Base-by-base conservation (phyloP, 2,329 filamentous ascomycete species). In the Colletotrichum sp. region DNA sequence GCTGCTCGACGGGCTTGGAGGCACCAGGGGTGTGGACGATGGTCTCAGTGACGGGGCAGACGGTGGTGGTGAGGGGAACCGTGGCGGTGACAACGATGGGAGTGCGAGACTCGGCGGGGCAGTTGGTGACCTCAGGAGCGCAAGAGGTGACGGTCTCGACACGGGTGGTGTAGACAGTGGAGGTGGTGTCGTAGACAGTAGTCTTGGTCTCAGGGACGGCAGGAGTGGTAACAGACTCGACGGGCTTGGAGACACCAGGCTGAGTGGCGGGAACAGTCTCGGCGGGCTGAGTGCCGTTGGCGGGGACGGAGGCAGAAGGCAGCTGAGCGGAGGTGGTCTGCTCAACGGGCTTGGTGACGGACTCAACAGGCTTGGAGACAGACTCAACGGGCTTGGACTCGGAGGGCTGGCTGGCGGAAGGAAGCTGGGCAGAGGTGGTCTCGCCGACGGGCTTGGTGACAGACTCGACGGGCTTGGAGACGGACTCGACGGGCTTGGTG, bases 31-130 rank as follows among this genome's bases (percentile, higher is more conserved):
- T 86, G 74, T 85, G 80, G 28, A 87, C 88, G 78, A 86, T 81
- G 57, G 89, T 91, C 85, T 88, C 88, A n/a, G 90, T 91, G 76
- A 91, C 89, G 26, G 90, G 91, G 88, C 90, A 92, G 81, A 92
- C 82, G 55, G 91, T 93, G 78, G 92, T 93, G 67, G 89, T 90
- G 65, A 92, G 80, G 63, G 91, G 84, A 75, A 93, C 82, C 8
- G 89, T 91, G 74, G 90, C 87, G 4, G 90, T 91, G 70, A 89
- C 86, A 63, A 88, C 90, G 70, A 89, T 86, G 62, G 88, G 86
- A 26, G 30, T 39, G 30, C 66, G 73, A 34, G 85, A 80, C 63
- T 84, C 82, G 72, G 86, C 88, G 34, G 90, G 90, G 87, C 90
- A 92, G 84, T 90, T 84, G 52, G 86, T 85, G 64, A 88, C 82